These are phyloP conservation scores for Leucosporidium yakuticum DNA, from an alignment of 768 basidiomycete genomes.

Conservation along the genomic window DNA sequence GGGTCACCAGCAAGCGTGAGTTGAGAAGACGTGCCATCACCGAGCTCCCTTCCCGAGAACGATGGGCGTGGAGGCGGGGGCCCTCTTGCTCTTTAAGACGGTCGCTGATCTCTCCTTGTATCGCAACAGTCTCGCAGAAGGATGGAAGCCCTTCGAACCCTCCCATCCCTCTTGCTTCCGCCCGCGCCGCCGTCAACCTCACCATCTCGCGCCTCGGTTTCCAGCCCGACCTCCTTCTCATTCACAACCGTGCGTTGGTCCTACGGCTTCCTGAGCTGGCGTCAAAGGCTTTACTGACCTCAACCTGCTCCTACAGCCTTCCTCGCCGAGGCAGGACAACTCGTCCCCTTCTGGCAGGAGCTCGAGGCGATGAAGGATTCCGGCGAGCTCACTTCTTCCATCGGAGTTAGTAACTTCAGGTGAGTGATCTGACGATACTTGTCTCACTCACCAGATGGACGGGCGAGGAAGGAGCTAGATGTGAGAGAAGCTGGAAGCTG, in stretches of 20 bases:
- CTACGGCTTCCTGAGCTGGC: no score
- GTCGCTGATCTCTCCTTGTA: background rate
- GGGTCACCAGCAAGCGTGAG: conserved; percentile 41
- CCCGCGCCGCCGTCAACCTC: conserved; percentile 24
- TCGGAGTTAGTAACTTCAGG: conserved; percentile 36
- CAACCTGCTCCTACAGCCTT: conserved; percentile 4
- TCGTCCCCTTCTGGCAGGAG: conserved; percentile 35
- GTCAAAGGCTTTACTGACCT: no score
- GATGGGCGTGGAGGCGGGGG: background rate
- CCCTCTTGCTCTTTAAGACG: background rate
- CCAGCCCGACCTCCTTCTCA: conserved; percentile 40
- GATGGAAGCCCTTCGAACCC: conserved; percentile 26
- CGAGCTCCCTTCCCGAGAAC: background rate
- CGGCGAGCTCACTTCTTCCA: conserved; percentile 38
- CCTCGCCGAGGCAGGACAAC: conserved; percentile 32
- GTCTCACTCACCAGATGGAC: no score
- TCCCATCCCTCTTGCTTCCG: conserved; percentile 25
- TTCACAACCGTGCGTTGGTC: conserved; percentile 38
- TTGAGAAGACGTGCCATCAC: background rate
- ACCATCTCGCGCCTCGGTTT: conserved; percentile 31
- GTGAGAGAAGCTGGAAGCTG: no score
- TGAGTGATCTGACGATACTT: background rate
- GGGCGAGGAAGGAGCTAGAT: no score
- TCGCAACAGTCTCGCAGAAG: background rate
- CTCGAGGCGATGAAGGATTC: conserved; percentile 38